Evolutionary conservation across 2,329 filamentous ascomycete genomes (phyloP), one percentile per base, ranked within the genome.

Genomic region (Penicillium sp.): DNA sequence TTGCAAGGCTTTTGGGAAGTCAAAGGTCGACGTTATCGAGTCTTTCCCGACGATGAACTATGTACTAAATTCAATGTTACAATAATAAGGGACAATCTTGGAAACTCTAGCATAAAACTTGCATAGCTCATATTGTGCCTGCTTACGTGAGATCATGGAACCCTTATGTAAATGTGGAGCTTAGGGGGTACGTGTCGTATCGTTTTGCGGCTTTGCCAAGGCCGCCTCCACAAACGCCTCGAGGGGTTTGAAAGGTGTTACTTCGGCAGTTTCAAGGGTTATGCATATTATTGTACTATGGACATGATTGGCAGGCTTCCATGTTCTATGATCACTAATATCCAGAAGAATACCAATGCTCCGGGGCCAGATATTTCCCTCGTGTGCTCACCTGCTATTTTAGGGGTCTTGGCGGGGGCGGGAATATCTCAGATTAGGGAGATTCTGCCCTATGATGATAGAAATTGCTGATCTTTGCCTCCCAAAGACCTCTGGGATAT

Each of bases 351-450:
- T 33, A 6, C 13, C 11, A 33, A 33, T 33, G 11, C 5, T 8
- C 6, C 2, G 6, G 11, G 10, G 11, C 11, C 21, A 25, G 15
- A 25, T 16, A 9, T 25, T 31, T 31, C 31, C 11, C 34, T 25
- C 49, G 38, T 10, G 49, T 50, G 49, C 49, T 31, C 36, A 43
- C 49, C 27, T 50, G 13, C 49, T 50, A 43, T 43, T 33, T 50
- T 50, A 4, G 47, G 21, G 2, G 7, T 21, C n/a, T 41, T 41
- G 36, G 49, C 27, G 25, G 34, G 33, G 46, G 46, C 9, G 36
- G n/a, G 13, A n/a, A 29, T 29, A 41, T 50, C 23, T 13, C 31
- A 33, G 33, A 39, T 49, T 49, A 16, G 48, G 10, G 25, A 23
- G 15, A n/a, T 21, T 31, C 36, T 29, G n/a, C 38, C 27, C 19